phyloP scores from a whole-genome alignment of 2,329 filamentous ascomycete species.

The Amauroascus niger region DNA sequence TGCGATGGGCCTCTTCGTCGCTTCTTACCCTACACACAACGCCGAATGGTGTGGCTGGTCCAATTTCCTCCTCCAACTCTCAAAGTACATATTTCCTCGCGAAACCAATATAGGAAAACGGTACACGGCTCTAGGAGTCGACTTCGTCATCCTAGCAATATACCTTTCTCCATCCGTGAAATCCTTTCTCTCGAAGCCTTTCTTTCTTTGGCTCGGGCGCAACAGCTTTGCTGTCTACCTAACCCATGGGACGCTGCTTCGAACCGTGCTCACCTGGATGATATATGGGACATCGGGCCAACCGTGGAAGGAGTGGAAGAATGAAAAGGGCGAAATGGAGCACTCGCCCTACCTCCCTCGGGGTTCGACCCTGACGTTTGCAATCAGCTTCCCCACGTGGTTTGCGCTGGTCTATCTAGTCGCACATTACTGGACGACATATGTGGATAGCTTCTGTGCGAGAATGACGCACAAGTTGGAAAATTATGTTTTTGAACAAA shows the following conservation, averaged over 20 bases:
- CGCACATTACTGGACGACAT: conserved; percentile 44
- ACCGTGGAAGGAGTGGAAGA: conserved; percentile 36
- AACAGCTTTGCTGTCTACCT: conserved; percentile 50
- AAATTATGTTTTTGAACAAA: conserved; percentile 39
- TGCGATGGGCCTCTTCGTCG: conserved; percentile 37
- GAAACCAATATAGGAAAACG: conserved; percentile 38
- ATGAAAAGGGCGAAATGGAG: conserved; percentile 33
- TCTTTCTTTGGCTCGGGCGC: conserved; percentile 47
- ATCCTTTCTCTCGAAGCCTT: conserved; percentile 41
- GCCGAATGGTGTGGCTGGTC: conserved; percentile 45
- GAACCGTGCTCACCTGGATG: conserved; percentile 44
- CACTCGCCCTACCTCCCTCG: conserved; percentile 37
- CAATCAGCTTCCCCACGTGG: conserved; percentile 40
- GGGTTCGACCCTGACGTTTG: conserved; percentile 33
- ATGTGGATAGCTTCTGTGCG: conserved; percentile 44
- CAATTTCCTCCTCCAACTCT: conserved; percentile 31
- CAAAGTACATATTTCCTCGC: conserved; percentile 40
- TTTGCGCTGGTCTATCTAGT: conserved; percentile 40
- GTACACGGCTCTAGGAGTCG: conserved; percentile 42
- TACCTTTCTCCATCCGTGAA: conserved; percentile 43
- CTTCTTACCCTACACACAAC: conserved; percentile 43
- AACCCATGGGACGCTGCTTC: conserved; percentile 45
- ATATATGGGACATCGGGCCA: conserved; percentile 44
- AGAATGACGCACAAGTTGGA: conserved; percentile 42
- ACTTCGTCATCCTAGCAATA: conserved; percentile 43